Evolutionary conservation across 73 alveolate genomes (phyloP).

Genomic region (Loxodes magnus): DNA sequence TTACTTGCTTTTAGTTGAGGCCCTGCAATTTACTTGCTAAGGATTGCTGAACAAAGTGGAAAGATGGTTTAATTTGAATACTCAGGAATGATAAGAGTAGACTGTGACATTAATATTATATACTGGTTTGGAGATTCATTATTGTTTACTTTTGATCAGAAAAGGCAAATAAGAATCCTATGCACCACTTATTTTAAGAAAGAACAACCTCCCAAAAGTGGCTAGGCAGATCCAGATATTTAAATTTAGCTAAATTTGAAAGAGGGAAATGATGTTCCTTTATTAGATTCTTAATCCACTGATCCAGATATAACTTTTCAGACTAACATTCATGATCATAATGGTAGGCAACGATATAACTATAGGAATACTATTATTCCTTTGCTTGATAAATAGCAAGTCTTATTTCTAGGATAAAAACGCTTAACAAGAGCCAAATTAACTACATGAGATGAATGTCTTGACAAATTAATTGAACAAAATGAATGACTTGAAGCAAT

Average conservation of each 20-base stretch:
- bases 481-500: conserved; percentile 8
- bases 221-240: too few relatives aligned
- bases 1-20: conserved; percentile 9
- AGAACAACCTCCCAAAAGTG: too few relatives aligned
- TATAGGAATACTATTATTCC: conserved; percentile 1
- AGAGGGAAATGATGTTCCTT: not conserved
- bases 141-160: not conserved
- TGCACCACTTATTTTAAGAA: not conserved
- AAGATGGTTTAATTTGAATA: not conserved
- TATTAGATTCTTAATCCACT: not conserved
- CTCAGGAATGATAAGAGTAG: not conserved
- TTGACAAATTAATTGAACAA: not conserved
- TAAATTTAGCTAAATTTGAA: not conserved
- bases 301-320: conserved; percentile 5
- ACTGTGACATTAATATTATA: conserved; percentile 7
- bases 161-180: not conserved
- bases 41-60: not conserved
- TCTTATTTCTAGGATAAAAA: not conserved
- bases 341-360: not conserved
- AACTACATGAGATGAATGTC: conserved; percentile 6
- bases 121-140: not conserved
- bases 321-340: not conserved
- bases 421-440: not conserved
- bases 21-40: not conserved
- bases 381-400: not conserved